A percentile compares a stretch with the other conserved stretches of the same genome.
Evolutionary conservation across 345 rosid species (phyloP).

Genomic region (Eucalyptus tenuipes): DNA sequence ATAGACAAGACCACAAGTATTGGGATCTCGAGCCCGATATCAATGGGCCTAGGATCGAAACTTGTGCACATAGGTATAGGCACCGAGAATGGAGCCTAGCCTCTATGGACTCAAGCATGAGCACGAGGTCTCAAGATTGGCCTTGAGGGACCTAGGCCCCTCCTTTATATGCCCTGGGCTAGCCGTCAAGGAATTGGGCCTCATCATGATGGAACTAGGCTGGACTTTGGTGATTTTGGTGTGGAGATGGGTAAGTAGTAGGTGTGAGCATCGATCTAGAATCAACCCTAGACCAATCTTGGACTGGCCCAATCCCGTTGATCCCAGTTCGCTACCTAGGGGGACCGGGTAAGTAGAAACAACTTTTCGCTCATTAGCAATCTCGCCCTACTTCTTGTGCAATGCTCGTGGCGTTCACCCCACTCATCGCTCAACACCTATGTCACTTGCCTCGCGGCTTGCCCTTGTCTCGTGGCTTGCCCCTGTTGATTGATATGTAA

Average conservation of each 20-base stretch:
- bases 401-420: too few relatives aligned
- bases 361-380: too few relatives aligned
- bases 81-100: fast-evolving
- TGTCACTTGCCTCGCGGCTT: too few relatives aligned
- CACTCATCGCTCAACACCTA: fast-evolving
- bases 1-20: background rate
- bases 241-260: background rate
- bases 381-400: too few relatives aligned
- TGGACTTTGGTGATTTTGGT: background rate
- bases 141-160: background rate
- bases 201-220: background rate
- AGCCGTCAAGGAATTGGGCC: background rate
- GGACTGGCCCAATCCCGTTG: fast-evolving
- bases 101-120: background rate
- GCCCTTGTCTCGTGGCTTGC: fast-evolving
- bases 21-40: background rate
- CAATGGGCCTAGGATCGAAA: background rate
- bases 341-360: too few relatives aligned
- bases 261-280: fast-evolving
- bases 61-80: background rate
- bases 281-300: too few relatives aligned
- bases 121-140: background rate
- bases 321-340: fast-evolving
- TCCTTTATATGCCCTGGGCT: background rate
- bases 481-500: too few relatives aligned